These are phyloP conservation scores for Fraxinus greggii DNA, from an alignment of 305 asterid genomes.

Conservation along the genomic window DNA sequence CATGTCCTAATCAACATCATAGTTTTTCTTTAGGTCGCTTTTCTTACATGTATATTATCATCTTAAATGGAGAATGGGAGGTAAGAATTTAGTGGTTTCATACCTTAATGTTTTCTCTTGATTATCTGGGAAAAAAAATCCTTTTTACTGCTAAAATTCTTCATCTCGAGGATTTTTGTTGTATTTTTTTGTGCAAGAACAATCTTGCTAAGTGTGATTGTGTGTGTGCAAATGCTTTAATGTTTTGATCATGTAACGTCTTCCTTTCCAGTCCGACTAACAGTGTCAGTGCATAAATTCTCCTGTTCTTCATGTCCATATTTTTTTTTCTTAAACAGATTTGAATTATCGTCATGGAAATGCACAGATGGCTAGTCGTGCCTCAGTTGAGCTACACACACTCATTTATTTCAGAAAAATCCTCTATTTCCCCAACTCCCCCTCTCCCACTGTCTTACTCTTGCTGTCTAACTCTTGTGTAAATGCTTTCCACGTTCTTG, in stretches of 20 bases:
- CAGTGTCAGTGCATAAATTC: neutral
- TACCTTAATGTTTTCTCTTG: neutral
- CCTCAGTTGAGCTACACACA: constrained; percentile 94
- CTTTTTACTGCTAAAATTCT: neutral
- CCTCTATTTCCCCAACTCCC: neutral
- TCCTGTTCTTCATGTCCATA: constrained; percentile 15
- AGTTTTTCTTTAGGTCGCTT: neutral
- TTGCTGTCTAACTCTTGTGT: constrained; percentile 6
- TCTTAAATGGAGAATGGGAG: neutral
- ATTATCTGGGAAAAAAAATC: neutral
- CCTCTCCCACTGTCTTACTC: neutral
- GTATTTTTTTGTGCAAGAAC: neutral
- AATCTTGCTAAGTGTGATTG: neutral
- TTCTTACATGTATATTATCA: neutral
- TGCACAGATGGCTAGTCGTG: constrained; percentile 98
- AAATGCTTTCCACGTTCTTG: constrained; percentile 20
- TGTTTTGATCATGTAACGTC: neutral
- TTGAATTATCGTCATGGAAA: constrained; percentile 90
- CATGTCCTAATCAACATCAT: neutral
- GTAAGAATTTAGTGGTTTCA: neutral
- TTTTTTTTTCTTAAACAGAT: constrained; percentile 44
- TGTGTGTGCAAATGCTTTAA: neutral
- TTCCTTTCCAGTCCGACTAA: neutral
- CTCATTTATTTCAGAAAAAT: constrained; percentile 82
- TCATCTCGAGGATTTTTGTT: neutral